Base-by-base conservation (phyloP, 768 basidiomycete species). In the Pisolithus orientalis region DNA sequence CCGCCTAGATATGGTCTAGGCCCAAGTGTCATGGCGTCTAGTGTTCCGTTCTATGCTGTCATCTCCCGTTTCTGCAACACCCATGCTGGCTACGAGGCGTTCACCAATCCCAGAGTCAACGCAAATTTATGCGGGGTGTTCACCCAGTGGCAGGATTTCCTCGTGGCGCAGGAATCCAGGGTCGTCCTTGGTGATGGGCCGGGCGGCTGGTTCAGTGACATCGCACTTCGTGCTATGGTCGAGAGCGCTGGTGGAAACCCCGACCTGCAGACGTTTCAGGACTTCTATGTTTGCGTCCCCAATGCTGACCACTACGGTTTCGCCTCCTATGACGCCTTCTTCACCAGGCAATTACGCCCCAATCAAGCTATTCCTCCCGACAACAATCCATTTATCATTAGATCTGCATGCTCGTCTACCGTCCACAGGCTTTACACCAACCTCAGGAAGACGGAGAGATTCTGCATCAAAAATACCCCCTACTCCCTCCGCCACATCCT, bases 401-500 rank as follows among this genome's bases (percentile, higher is more conserved):
- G 21, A 21, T 21, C 21, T 21, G 21, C 21, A 21, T 21, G 21
- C 2, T 21, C 21, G 21, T 21, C 21, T 21, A 21, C 21, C 21
- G 21, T 21, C 21, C 21, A 21, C 21, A 21, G 21, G 1, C 2
- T 21, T 21, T 21, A 21, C 21, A 21, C 21, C 21, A 2, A 2
- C 21, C 21, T 21, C 21, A 21, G 21, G 21, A 21, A 21, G 21
- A 21, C 21, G 2, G 21, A 21, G 21, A 21, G 21, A 21, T 21
- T 21, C 21, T 21, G 21, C 21, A 21, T 21, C 21, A 21, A 21
- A 21, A 21, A 21, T 21, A 21, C 21, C 21, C 21, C 77, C 0
- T 85, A 85, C 63, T 84, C 82, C 3, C 76, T 84, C 39, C 28
- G 61, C 7, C 73, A 83, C 58, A 80, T 84, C 67, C 75, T 85